These are phyloP conservation scores for Backusella liffmaniae DNA, from an alignment of 192 early-diverging fungal species.

Conservation along the genomic window DNA sequence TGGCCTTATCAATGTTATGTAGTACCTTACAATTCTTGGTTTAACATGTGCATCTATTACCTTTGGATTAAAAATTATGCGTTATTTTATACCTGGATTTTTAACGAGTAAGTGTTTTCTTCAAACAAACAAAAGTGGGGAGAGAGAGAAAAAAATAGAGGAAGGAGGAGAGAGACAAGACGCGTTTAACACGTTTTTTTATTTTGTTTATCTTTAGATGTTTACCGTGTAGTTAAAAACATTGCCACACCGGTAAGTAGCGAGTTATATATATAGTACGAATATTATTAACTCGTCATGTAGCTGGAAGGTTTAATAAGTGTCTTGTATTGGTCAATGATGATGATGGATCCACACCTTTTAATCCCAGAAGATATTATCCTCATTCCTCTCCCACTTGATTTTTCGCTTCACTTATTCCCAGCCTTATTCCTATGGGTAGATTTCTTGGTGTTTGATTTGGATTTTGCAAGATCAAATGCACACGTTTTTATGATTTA, in stretches of 20 bases:
- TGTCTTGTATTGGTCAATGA: conserved; percentile 31
- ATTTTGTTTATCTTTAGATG: neutral
- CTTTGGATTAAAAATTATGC: conserved; percentile 22
- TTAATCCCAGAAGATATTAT: conserved; percentile 17
- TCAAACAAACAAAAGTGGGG: neutral
- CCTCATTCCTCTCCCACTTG: conserved; percentile 21
- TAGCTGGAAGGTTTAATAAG: conserved; percentile 33
- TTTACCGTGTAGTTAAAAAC: conserved; percentile 13
- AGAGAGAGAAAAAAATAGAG: neutral
- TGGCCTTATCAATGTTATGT: neutral
- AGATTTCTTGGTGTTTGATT: conserved; percentile 31
- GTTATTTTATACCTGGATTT: conserved; percentile 20
- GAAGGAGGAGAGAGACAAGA: neutral
- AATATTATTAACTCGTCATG: neutral
- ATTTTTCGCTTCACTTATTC: conserved; percentile 29
- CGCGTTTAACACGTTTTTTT: neutral
- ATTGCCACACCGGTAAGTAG: conserved; percentile 30
- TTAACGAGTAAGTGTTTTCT: conserved; percentile 20
- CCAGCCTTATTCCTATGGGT: conserved; percentile 28
- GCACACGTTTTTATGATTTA: conserved; percentile 24
- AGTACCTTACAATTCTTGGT: conserved; percentile 36
- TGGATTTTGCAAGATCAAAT: conserved; percentile 22
- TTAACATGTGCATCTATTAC: conserved; percentile 23
- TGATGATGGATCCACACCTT: conserved; percentile 20
- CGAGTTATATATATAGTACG: neutral